Conservation (phyloP, 345 rosid genomes). For the Arabidopsis suecica region DNA sequence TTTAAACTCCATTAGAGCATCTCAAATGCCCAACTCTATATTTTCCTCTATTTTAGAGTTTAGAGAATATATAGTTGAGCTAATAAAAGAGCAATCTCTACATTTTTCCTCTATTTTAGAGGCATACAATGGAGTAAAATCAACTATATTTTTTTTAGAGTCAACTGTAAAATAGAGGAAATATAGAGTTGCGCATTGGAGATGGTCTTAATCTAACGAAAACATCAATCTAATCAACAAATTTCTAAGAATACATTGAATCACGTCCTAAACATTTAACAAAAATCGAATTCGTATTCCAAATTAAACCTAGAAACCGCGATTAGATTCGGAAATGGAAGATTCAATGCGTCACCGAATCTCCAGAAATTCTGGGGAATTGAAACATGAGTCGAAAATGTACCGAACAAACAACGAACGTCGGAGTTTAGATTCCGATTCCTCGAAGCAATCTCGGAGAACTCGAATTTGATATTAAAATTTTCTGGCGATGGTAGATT, state of each 20-base stretch:
- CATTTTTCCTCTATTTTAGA: no score
- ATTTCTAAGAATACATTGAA: not conserved
- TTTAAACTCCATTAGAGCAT: constrained; percentile 27
- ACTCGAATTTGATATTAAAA: not conserved
- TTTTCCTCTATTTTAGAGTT: no score
- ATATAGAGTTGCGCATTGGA: no score
- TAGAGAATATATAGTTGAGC: no score
- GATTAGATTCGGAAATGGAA: constrained; percentile 8
- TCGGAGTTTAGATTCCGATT: constrained; percentile 27
- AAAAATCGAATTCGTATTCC: constrained; percentile 6
- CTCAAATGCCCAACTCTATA: no score
- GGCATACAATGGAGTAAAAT: no score
- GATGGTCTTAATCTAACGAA: not conserved
- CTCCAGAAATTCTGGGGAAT: not conserved
- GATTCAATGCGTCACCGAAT: constrained; percentile 13
- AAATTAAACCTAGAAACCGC: constrained; percentile 3
- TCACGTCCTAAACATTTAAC: constrained; percentile 16
- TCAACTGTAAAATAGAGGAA: no score
- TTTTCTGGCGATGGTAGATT: constrained; percentile 12
- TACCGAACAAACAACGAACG: constrained; percentile 32
- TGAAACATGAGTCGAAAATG: constrained; percentile 4
- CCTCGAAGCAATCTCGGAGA: constrained; percentile 24
- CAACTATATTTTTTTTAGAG: no score
- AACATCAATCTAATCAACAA: constrained; percentile 2
- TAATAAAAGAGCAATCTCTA: no score